A percentile compares a stretch with the other conserved stretches of the same genome.
Evolutionary conservation across 495 filamentous ascomycete genomes (phyloP).

Genomic region (Baudoinia panamericana): DNA sequence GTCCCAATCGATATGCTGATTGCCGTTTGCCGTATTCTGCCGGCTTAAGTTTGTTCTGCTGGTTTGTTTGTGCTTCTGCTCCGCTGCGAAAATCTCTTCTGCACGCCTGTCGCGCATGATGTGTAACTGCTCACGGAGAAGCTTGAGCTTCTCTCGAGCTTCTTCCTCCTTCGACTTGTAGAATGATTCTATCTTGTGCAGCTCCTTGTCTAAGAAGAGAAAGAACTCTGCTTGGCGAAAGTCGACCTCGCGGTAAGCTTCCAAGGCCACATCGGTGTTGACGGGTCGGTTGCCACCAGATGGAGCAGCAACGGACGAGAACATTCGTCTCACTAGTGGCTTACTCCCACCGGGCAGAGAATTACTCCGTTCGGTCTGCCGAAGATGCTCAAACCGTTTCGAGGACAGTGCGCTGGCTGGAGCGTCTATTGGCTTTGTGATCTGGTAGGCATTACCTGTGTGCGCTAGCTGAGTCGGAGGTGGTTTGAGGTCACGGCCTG

Average conservation of each 20-base stretch:
- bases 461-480: constrained; percentile 13
- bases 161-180: constrained; percentile 74
- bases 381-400: constrained; percentile 19
- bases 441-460: constrained; percentile 20
- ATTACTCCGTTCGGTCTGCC: constrained; percentile 26
- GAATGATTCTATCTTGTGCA: constrained; percentile 77
- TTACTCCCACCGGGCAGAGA: constrained; percentile 16
- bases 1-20: background rate
- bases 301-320: constrained; percentile 25
- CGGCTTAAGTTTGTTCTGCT: background rate
- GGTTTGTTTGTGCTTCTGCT: constrained; percentile 24
- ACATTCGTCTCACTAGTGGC: constrained; percentile 31
- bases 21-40: background rate
- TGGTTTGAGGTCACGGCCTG: too few species aligned
- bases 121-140: constrained; percentile 68
- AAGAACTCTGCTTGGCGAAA: constrained; percentile 65
- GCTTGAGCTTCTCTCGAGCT: constrained; percentile 52
- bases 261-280: constrained; percentile 31
- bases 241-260: constrained; percentile 41
- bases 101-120: constrained; percentile 72
- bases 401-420: constrained; percentile 12
- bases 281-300: constrained; percentile 21
- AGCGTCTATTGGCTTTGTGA: constrained; percentile 9
- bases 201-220: constrained; percentile 58
- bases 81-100: constrained; percentile 47